Conservation (phyloP, 1,284 basidiomycete genomes). For the Moesziomyces antarcticus region DNA sequence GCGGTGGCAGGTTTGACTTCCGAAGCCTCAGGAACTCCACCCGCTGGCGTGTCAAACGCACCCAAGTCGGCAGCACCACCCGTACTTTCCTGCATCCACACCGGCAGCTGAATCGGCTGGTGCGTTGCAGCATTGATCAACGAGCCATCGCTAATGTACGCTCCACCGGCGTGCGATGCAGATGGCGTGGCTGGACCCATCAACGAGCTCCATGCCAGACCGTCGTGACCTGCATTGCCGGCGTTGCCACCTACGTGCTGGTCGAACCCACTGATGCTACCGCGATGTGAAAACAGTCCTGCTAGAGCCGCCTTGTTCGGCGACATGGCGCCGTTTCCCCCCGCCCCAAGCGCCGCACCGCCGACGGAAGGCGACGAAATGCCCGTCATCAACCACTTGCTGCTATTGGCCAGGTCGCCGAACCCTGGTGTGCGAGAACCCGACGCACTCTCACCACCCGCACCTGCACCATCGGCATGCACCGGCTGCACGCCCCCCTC, state of each 20-base stretch:
- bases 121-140: neutral
- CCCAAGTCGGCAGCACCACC: slow-evolving; percentile 18
- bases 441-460: slow-evolving; percentile 3
- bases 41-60: slow-evolving; percentile 9
- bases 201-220: slow-evolving; percentile 28
- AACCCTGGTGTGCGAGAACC: slow-evolving; percentile 28
- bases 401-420: slow-evolving; percentile 16
- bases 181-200: slow-evolving; percentile 23
- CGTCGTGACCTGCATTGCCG: slow-evolving; percentile 2
- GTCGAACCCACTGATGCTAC: slow-evolving; percentile 29
- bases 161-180: slow-evolving; percentile 11
- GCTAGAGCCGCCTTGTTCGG: slow-evolving; percentile 19
- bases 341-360: slow-evolving; percentile 2
- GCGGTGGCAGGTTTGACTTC: slow-evolving; percentile 9
- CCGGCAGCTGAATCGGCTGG: slow-evolving; percentile 43
- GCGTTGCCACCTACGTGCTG: neutral
- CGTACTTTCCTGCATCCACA: slow-evolving; percentile 51
- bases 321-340: slow-evolving; percentile 10
- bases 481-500: neutral
- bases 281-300: slow-evolving; percentile 25
- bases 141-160: slow-evolving; percentile 4
- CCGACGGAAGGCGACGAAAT: slow-evolving; percentile 20
- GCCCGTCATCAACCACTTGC: slow-evolving; percentile 35
- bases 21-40: neutral
- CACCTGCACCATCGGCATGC: slow-evolving; percentile 1